Conservation (phyloP, 2,329 filamentous ascomycete species). For the Aspergillus intermedius region DNA sequence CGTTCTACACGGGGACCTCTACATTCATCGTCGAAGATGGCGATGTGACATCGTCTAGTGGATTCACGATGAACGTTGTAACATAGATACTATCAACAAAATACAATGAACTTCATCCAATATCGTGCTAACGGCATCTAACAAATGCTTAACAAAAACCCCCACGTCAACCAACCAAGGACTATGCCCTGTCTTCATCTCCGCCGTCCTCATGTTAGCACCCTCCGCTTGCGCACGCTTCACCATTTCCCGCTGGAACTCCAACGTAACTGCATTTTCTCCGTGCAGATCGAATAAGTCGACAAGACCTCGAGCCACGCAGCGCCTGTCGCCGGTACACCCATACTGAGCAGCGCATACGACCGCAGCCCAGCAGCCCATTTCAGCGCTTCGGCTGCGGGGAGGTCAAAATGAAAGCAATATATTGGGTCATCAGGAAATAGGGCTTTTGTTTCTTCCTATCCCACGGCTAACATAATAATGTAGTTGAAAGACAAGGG, state of each 20-base stretch:
- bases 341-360: neutral
- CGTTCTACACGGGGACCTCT: constrained; percentile 26
- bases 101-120: too few species aligned
- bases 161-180: neutral
- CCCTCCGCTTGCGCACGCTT: neutral
- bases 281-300: neutral
- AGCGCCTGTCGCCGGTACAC: neutral
- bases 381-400: neutral
- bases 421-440: neutral
- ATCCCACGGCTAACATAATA: neutral
- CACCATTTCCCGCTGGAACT: neutral
- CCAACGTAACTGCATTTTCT: neutral
- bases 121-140: neutral
- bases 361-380: neutral
- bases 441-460: neutral
- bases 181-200: neutral
- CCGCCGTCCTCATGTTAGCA: neutral
- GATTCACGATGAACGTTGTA: constrained; percentile 15
- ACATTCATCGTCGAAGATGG: constrained; percentile 25
- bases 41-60: constrained; percentile 16
- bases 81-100: neutral
- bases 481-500: neutral
- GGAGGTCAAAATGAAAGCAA: neutral
- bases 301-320: neutral
- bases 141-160: neutral